A percentile compares a stretch with the other conserved stretches of the same genome.
phyloP scores from a whole-genome alignment of 78 protist species.

The Pigoraptor vietnamica region DNA sequence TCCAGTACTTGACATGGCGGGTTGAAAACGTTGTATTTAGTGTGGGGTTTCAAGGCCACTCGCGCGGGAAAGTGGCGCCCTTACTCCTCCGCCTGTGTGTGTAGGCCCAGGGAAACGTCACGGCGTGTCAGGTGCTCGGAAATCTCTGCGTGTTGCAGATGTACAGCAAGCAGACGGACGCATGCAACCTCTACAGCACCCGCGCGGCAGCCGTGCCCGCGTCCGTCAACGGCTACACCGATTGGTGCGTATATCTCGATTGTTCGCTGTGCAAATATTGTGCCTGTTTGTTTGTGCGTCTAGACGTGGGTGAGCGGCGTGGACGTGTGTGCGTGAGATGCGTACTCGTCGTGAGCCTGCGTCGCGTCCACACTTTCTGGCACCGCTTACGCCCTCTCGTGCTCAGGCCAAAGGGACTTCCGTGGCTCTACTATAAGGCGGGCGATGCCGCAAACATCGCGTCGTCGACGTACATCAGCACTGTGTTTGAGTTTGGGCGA shows the following conservation, averaged over 20 bases:
- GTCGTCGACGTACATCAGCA: background rate
- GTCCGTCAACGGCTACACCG: background rate
- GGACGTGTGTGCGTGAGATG: too few relatives aligned
- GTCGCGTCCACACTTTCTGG: too few relatives aligned
- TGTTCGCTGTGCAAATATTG: too few relatives aligned
- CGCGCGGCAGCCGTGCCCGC: background rate
- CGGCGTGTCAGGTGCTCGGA: background rate
- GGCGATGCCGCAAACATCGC: background rate
- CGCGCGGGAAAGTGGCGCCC: too few relatives aligned
- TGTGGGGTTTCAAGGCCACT: too few relatives aligned
- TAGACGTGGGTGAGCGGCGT: too few relatives aligned
- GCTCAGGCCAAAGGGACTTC: background rate
- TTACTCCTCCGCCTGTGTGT: too few relatives aligned
- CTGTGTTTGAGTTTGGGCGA: background rate
- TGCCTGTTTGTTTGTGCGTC: too few relatives aligned
- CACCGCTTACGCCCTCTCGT: background rate
- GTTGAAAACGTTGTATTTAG: too few relatives aligned
- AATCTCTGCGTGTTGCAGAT: background rate
- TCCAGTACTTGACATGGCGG: too few relatives aligned
- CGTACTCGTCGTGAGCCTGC: too few relatives aligned
- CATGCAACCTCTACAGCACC: background rate
- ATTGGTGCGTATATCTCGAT: background rate
- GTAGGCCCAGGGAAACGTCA: background rate
- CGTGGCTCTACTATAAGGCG: background rate
- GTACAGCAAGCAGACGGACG: background rate